phyloP scores from a whole-genome alignment of 768 basidiomycete species.

The Xerocomus potaroensis region DNA sequence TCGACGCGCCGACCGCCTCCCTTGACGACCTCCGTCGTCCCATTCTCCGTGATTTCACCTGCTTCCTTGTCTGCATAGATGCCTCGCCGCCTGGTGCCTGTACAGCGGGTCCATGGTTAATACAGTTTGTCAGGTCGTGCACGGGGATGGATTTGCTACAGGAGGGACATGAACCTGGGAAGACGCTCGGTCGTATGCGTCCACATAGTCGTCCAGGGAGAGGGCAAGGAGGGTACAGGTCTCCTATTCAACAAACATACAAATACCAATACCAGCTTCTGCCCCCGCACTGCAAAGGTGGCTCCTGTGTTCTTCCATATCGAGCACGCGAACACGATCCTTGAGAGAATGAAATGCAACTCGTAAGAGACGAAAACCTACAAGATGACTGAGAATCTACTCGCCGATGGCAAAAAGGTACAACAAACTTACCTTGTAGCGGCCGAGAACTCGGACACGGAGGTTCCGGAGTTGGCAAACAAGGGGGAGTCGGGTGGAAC shows the following conservation, averaged over 20 bases:
- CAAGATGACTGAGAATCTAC: neutral
- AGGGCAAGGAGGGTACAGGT: slow-evolving; percentile 78
- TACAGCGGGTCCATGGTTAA: slow-evolving; percentile 83
- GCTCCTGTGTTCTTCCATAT: slow-evolving; percentile 83
- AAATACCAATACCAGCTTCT: slow-evolving; percentile 64
- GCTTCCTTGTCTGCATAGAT: slow-evolving; percentile 83
- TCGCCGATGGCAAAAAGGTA: too few relatives aligned
- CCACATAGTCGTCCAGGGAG: slow-evolving; percentile 49
- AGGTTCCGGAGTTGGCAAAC: too few relatives aligned
- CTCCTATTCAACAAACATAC: slow-evolving; percentile 49
- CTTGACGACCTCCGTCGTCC: slow-evolving; percentile 83
- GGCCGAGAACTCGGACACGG: slow-evolving; percentile 76
- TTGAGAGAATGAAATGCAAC: slow-evolving; percentile 83
- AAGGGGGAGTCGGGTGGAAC: too few relatives aligned
- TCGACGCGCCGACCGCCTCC: slow-evolving; percentile 74
- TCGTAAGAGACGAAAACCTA: slow-evolving; percentile 93
- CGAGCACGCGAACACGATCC: slow-evolving; percentile 76
- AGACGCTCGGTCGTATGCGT: slow-evolving; percentile 42
- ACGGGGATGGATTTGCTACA: slow-evolving; percentile 76
- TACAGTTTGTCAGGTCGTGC: slow-evolving; percentile 73
- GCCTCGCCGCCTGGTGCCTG: slow-evolving; percentile 94
- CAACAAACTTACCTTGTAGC: slow-evolving; percentile 90
- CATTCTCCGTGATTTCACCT: slow-evolving; percentile 82
- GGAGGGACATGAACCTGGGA: slow-evolving; percentile 80
- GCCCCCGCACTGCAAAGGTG: slow-evolving; percentile 71